Evolutionary conservation across 495 filamentous ascomycete species (phyloP), one percentile per base, ranked within the genome.

Genomic region (Extremus antarcticus): DNA sequence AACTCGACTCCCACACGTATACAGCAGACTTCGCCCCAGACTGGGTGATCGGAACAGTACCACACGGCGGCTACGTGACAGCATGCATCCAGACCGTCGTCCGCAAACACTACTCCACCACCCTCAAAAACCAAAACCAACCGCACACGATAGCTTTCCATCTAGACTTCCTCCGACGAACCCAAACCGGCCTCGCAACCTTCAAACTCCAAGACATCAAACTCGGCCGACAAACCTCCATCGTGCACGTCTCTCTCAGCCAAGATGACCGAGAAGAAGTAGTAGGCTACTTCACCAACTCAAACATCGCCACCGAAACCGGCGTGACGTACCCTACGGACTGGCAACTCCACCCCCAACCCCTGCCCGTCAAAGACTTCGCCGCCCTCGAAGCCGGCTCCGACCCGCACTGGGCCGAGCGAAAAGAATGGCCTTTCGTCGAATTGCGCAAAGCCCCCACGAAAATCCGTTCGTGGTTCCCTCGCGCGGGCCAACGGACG

Each of bases 21-120:
- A 64, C 70, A 4, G 76, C 74, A 23, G 41, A 78, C 54, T 77
- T 88, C 35, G 67, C 62, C 10, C 66, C 76, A n/a, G 80, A 78
- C 17, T 91, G 81, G 78, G 84, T 77, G 57, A 87, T 90, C 58
- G 87, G 86, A 46, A 52, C 63, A 87, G 88, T 95, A 3, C 87
- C 87, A 19, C 87, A 95, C 62, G 88, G 88, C 55, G 89, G 88
- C 46, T 91, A 85, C 62, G 81, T 85, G 11, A 82, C 83, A 19
- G 73, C 83, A 3, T 66, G 80, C 51, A 67, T 94, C 55, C 76
- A 87, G 60, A 68, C 71, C 16, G 77, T 84, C 20, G 79, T 81
- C 8, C 65, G 67, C 1, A 72, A 69, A 15, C 85, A 91, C 67
- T 88, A 87, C 70, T 64, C 62, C 41, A 82, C 79, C 24, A 79